Evolutionary conservation across 2,329 filamentous ascomycete species (phyloP), one percentile per base, ranked within the genome.

Genomic region (Neoarthrinium moseri): DNA sequence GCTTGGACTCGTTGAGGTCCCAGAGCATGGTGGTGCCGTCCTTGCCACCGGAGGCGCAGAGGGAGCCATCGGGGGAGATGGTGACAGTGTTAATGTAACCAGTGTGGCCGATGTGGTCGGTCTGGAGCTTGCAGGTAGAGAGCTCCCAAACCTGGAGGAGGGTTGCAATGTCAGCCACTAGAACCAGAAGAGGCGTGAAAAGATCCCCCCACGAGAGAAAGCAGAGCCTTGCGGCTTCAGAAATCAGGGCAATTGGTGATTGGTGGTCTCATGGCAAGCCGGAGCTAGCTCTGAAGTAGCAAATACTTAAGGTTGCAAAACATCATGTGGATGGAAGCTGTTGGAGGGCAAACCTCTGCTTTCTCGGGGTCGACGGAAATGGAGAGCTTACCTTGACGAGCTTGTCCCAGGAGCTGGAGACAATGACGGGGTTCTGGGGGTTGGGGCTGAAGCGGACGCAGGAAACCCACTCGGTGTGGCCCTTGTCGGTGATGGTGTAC

Each of bases 81-180:
- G 94, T 99, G 75, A 99, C 94, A 71, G 94, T 96, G 88, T 99
- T 99, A 84, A 94, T 97, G 86, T 97, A 97, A 69, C 94, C 94
- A 64, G 91, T 92, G 87, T 99, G 94, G 74, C 94, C 94, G 66
- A 96, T 96, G 87, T 99, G 94, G 84, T 99, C 94, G 68, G 94
- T 99, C 84, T 99, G 94, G 74, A 97, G 87, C 78, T 94, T 91
- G 90, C 94, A 99, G 75, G 89, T 94, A 65, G 91, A 91, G 70
- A 99, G 90, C 80, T 97, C 94, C 94, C 94, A 99, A 73, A 97
- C 94, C 94, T 99, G 64, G 48, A 37, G 55, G 46, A 26, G 41
- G 36, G 30, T 44, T 20, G 36, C 41, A 29, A 36, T 41, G 57
- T 67, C 47, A 68, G 63, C 50, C 45, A 42, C 34, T 22, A 24